A percentile compares a stretch with the other conserved stretches of the same genome.
Conservation (phyloP, 2,329 filamentous ascomycete genomes). For the Trichoderma asperellum region DNA sequence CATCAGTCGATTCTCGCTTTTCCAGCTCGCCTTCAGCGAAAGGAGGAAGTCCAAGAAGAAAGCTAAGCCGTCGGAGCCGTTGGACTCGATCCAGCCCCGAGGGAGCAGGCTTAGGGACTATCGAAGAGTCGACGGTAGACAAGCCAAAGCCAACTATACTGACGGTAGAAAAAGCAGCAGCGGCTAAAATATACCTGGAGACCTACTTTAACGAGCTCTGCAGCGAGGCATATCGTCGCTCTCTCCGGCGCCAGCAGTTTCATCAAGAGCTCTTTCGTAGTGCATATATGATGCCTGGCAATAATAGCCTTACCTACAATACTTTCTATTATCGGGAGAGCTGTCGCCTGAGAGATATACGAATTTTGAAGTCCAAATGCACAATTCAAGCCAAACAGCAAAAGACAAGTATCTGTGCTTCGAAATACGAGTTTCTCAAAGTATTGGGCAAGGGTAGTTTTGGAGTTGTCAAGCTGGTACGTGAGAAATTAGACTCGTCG, state of each 20-base stretch:
- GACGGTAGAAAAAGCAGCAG: slow-evolving; percentile 78
- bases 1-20: slow-evolving; percentile 41
- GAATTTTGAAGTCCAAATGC: slow-evolving; percentile 69
- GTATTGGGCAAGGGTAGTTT: slow-evolving; percentile 93
- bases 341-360: slow-evolving; percentile 72
- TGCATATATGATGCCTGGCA: slow-evolving; percentile 56
- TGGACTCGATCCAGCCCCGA: slow-evolving; percentile 46
- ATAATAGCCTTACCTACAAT: slow-evolving; percentile 57
- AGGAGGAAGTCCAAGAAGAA: slow-evolving; percentile 34
- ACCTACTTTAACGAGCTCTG: slow-evolving; percentile 78
- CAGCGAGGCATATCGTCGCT: slow-evolving; percentile 46
- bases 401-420: slow-evolving; percentile 30
- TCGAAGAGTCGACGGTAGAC: slow-evolving; percentile 39
- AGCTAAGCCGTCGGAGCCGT: slow-evolving; percentile 39
- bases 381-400: slow-evolving; percentile 32
- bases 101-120: slow-evolving; percentile 42
- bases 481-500: slow-evolving; percentile 56
- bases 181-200: slow-evolving; percentile 85
- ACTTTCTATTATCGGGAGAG: slow-evolving; percentile 71
- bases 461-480: slow-evolving; percentile 85
- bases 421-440: slow-evolving; percentile 74
- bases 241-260: slow-evolving; percentile 41
- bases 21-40: slow-evolving; percentile 33
- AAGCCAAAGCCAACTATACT: slow-evolving; percentile 42
- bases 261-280: slow-evolving; percentile 59